Base-by-base conservation (phyloP, 306 rosid species). In the Herpetospermum pedunculosum region DNA sequence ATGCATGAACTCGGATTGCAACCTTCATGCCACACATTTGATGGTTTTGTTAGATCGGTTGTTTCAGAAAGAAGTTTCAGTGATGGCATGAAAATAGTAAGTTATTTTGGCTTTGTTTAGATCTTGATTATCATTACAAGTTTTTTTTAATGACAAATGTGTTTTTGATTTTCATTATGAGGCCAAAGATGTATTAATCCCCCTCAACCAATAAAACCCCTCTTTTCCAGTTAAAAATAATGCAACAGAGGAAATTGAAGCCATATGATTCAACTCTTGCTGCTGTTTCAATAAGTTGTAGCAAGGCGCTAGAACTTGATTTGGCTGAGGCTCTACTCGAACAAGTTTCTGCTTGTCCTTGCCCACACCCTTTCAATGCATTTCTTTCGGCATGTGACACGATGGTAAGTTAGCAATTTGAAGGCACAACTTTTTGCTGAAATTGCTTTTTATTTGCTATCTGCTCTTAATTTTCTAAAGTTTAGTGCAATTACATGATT, bases 1-100 rank as follows among this genome's bases (percentile, higher is more conserved):
- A 92, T 87, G 97, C 88, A 84, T 84, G 83, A 80, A 68, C 82
- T 90, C 69, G 92, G 97, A 72, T 78, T 92, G 88, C 82, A 81
- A 73, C 92, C 90, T 6, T 83, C 88, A 59, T 75, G 90, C 79
- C 70, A 69, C 69, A 86, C 89, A 16, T 90, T 80, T 60, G 87
- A 90, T 85, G 85, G 87, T 80, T 71, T 84, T 81, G 60, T 88
- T 75, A 87, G 83, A 82, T 90, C 92, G 13, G 77, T 78, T 84
- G 81, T 80, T 79, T 80, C 84, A 65, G 69, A 82, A 76, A 63
- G 82, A 76, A 86, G 87, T 71, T 82, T 78, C 79, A 77, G 75
- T 52, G 72, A 77, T 55, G 96, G 85, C 80, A 77, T 88, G 78
- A 81, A 75, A 81, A 58, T 87, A 85, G 97, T 90, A 81, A 83